These are phyloP conservation scores for Aeschynomene evenia DNA, from an alignment of 306 rosid genomes.

Conservation along the genomic window DNA sequence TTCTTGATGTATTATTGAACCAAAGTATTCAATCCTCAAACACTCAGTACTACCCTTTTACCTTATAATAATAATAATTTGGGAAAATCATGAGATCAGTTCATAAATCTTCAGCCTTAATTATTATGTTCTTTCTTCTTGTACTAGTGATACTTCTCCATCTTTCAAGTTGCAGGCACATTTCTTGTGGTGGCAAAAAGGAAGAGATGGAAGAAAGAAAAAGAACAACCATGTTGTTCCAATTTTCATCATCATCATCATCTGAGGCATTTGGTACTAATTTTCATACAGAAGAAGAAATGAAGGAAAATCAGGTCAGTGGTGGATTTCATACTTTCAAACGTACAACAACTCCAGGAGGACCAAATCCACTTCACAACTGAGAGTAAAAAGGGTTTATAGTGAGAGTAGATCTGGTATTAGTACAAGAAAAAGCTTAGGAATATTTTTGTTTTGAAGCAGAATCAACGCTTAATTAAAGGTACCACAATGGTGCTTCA, in stretches of 20 bases:
- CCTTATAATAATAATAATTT: conserved; percentile 16
- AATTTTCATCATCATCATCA: conserved; percentile 22
- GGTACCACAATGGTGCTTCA: conserved; percentile 7
- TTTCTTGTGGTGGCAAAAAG: conserved; percentile 18
- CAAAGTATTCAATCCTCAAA: conserved; percentile 2
- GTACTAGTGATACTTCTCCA: conserved; percentile 35
- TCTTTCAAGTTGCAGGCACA: conserved; percentile 42
- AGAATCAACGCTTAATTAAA: not conserved
- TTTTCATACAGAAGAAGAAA: conserved; percentile 26
- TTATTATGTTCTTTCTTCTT: conserved; percentile 25
- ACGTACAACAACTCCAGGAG: conserved; percentile 52
- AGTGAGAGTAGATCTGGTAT: conserved; percentile 32
- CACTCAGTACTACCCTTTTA: not conserved
- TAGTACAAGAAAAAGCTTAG: not conserved
- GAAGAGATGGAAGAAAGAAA: conserved; percentile 33
- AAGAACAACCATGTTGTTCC: conserved; percentile 31
- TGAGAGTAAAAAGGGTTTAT: conserved; percentile 28
- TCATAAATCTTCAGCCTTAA: conserved; percentile 29
- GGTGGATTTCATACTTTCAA: conserved; percentile 43
- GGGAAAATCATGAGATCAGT: conserved; percentile 51
- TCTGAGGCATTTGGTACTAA: conserved; percentile 2
- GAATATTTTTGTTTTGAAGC: conserved; percentile 1
- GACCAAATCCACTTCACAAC: conserved; percentile 81
- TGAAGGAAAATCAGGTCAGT: conserved; percentile 29
- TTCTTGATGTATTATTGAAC: conserved; percentile 20